Base-by-base conservation (phyloP, 2,329 filamentous ascomycete species). In the Colletotrichum orbiculare region DNA sequence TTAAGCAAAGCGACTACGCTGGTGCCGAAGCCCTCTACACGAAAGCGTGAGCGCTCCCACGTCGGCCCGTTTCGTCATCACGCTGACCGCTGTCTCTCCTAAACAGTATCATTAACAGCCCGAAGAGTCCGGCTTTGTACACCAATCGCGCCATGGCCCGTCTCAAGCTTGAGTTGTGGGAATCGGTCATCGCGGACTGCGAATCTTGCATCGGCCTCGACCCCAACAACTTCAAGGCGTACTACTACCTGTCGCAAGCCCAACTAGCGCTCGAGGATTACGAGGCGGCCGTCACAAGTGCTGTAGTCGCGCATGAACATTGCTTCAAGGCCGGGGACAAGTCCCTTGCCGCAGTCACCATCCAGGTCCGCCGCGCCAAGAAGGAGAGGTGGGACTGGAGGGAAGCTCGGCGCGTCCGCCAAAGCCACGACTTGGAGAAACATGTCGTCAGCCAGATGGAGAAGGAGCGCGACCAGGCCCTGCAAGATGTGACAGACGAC, bases 141-240 rank as follows among this genome's bases (percentile, higher is more conserved):
- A 95, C 93, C 43, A 98, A 97, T 79, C 92, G 94, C 58, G 92
- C 94, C 55, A 91, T 97, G 79, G 89, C 91, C 4, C 88, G 94
- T 45, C 83, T 96, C 64, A 92, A 91, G 78, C 85, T 97, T 25
- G 80, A 85, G 66, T 83, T 88, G 71, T 96, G 90, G 87, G 85
- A 92, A 37, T 88, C 84, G 9, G 93, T 91, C 53, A 89, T 96
- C 68, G 82, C 87, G 65, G 94, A 97, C 77, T 95, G 94, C 74
- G 78, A 90, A 57, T 83, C 87, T 55, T 93, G 91, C 68, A 89
- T 97, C 54, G 84, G 88, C 64, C 83, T 96, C 6, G 81, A 87
- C 35, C 82, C 85, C 17, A 79, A 78, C 49, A 89, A 86, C 71
- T 90, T 96, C 81, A 98, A 98, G 78, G 93, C 92, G 8, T 87